Evolutionary conservation across 257 asterid species (phyloP).

Genomic region (Gardenia jasminoides): DNA sequence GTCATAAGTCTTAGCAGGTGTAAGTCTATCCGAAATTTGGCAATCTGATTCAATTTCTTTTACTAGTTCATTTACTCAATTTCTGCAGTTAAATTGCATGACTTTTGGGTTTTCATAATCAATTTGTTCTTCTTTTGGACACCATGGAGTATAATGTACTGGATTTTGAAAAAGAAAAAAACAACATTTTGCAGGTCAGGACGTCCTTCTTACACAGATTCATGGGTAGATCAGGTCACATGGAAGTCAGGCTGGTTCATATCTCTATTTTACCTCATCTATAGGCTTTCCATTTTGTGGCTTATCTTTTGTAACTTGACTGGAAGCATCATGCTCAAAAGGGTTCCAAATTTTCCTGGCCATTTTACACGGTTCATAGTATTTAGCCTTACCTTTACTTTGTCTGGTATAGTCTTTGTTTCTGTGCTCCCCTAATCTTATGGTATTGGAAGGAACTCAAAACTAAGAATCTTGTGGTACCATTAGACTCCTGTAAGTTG

Average conservation of each 20-base stretch:
- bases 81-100: conserved; percentile 2
- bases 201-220: conserved; percentile 61
- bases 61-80: not conserved
- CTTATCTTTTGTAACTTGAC: not conserved
- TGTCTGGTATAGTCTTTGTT: not conserved
- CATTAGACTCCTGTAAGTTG: not conserved
- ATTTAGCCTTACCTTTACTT: not conserved
- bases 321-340: not conserved
- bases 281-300: not conserved
- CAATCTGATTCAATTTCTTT: conserved; percentile 19
- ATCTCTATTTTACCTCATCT: conserved; percentile 21
- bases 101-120: conserved; percentile 8
- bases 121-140: not conserved
- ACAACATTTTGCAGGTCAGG: conserved; percentile 60
- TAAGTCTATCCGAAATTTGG: conserved; percentile 20
- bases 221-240: conserved; percentile 94
- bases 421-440: not conserved
- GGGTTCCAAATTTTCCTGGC: not conserved
- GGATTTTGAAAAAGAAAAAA: conserved; percentile 17
- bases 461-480: not conserved
- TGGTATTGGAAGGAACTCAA: not conserved
- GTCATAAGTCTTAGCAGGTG: conserved; percentile 98
- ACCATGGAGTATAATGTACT: conserved; percentile 6
- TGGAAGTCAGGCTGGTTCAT: conserved; percentile 86
- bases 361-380: not conserved